Evolutionary conservation across 257 asterid genomes (phyloP), one percentile per base, ranked within the genome.

Genomic region (Solanum arcanum): DNA sequence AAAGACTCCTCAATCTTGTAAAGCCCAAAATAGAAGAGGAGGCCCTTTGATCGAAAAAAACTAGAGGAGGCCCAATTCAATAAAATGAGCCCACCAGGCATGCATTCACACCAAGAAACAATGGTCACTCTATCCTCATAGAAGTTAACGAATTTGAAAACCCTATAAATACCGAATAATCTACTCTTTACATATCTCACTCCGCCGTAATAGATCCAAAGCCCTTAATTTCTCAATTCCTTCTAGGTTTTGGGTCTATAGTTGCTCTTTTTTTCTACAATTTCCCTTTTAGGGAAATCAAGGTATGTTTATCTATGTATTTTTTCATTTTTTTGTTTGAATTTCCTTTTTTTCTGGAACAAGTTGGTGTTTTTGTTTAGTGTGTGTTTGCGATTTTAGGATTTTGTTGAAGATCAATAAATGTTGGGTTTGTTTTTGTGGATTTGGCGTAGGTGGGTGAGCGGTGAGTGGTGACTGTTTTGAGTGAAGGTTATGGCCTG

Each of bases 401-500:
- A 85, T 66, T 85, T 81, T 88, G 39, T 90, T 66, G 73, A 20
- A 86, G 33, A n/a, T n/a, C 41, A 12, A 56, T n/a, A 35, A 35
- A 35, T 35, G 31, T 64, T 74, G 42, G 27, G 41, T 64, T 56
- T 86, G 35, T 29, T 83, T 44, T 88, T 27, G 16, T 72, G 25
- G 4, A 31, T 70, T 16, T 41, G 15, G 83, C 35, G 0, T 41
- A n/a, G 39, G 83, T 25, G 62, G 62, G 83, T 49, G 41, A 56
- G 9, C 21, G 84, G 25, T 31, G 69, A 60, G 44, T 83, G 46
- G 83, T 85, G 78, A 31, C 66, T 52, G 44, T 86, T 70, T 12
- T 70, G 68, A 72, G 86, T 85, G 56, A 87, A 73, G 76, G 85
- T 69, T 85, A 91, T 93, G 98, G 88, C 89, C 49, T 87, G 85